phyloP scores from a whole-genome alignment of 805 yeast genomes.

The Suhomyces kilbournensis region DNA sequence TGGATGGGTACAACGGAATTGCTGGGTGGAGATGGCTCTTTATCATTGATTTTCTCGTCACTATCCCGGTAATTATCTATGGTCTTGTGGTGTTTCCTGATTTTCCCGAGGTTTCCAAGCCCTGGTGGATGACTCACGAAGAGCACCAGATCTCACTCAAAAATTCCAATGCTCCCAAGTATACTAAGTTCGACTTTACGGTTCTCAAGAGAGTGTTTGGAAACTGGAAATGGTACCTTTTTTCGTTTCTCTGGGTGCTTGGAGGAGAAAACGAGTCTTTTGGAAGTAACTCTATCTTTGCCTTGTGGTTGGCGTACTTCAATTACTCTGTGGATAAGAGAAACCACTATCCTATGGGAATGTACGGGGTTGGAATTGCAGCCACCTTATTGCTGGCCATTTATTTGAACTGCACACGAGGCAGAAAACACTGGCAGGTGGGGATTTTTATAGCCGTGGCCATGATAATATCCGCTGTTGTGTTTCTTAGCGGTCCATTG shows the following conservation, averaged over 20 bases:
- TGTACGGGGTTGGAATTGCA: constrained; percentile 49
- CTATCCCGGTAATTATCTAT: constrained; percentile 54
- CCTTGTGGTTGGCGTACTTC: constrained; percentile 44
- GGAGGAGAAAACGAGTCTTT: constrained; percentile 51
- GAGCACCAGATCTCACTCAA: constrained; percentile 41
- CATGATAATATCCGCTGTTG: constrained; percentile 46
- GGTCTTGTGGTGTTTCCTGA: constrained; percentile 63
- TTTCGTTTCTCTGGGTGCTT: constrained; percentile 49
- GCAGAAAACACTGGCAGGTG: constrained; percentile 50
- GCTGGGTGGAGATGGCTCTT: constrained; percentile 49
- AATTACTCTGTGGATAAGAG: constrained; percentile 43
- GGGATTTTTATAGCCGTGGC: constrained; percentile 43
- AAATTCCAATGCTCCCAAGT: constrained; percentile 20
- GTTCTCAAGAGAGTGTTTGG: constrained; percentile 38
- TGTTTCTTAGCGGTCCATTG: constrained; percentile 43
- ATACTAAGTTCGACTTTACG: constrained; percentile 24
- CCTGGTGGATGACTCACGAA: constrained; percentile 37
- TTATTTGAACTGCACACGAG: constrained; percentile 42
- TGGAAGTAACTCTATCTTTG: constrained; percentile 45
- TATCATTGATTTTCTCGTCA: constrained; percentile 57
- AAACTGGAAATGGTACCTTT: constrained; percentile 58
- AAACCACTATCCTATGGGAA: constrained; percentile 55
- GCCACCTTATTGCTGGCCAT: constrained; percentile 44
- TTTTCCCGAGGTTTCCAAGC: constrained; percentile 40
- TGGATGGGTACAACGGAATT: constrained; percentile 47